Conservation (phyloP, 1,284 basidiomycete genomes). For the Schizophyllum commune region DNA sequence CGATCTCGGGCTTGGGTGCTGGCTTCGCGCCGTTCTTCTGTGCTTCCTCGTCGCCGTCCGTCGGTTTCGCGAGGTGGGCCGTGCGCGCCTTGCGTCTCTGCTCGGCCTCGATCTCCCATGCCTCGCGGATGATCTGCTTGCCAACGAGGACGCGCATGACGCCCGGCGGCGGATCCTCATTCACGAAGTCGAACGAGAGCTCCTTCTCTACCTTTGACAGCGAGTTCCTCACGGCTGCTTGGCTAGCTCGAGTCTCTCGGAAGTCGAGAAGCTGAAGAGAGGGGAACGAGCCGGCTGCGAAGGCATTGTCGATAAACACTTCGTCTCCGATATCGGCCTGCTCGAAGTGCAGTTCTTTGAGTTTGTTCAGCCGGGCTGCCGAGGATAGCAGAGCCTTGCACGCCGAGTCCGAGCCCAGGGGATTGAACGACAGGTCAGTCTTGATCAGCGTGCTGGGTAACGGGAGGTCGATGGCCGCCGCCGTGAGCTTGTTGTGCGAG, state of each 20-base stretch:
- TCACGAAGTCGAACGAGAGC: conserved; percentile 45
- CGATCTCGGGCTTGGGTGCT: conserved; percentile 21
- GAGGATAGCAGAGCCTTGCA: conserved; percentile 35
- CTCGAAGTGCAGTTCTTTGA: conserved; percentile 54
- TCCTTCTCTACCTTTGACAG: conserved; percentile 38
- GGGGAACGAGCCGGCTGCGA: conserved; percentile 36
- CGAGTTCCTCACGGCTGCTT: conserved; percentile 34
- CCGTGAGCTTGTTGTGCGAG: conserved; percentile 56
- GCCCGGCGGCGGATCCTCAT: conserved; percentile 44
- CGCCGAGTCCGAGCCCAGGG: conserved; percentile 30
- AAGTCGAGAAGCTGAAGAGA: conserved; percentile 52
- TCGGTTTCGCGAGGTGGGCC: conserved; percentile 16
- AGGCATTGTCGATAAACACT: conserved; percentile 41
- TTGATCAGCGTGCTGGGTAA: conserved; percentile 42
- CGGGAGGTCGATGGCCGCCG: conserved; percentile 43
- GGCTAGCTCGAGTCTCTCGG: conserved; percentile 50
- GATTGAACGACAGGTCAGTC: conserved; percentile 47
- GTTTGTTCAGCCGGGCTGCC: conserved; percentile 37
- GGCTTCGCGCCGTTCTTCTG: conserved; percentile 6
- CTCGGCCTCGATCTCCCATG: conserved; percentile 72
- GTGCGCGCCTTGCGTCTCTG: conserved; percentile 25
- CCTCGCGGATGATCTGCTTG: conserved; percentile 59
- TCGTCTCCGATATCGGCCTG: conserved; percentile 52
- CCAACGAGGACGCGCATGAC: conserved; percentile 54
- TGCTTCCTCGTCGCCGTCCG: conserved; percentile 13